Base-by-base conservation (phyloP, 2,329 filamentous ascomycete species). In the Diplocarpon mali region DNA sequence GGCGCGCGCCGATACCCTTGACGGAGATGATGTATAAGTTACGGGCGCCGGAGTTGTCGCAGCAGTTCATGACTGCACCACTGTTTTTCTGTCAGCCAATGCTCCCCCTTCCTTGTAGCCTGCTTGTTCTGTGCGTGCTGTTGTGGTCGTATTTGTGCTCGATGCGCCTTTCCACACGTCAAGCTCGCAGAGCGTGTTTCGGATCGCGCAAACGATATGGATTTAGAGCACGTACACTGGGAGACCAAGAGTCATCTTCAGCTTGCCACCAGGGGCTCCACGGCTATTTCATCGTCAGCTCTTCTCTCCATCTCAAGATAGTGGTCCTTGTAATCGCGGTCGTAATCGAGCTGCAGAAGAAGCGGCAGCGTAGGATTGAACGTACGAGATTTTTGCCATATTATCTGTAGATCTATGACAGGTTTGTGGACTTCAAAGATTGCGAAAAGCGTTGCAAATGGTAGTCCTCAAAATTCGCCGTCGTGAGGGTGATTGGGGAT, bases 211-310 rank as follows among this genome's bases (percentile, higher is more conserved):
- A 42, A 29, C 28, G 6, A 8, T 17, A 30, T 27, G n/a, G 9
- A 24, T 32, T 38, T 16, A 17, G 41, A 48, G 30, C 14, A 85
- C 88, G 71, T 94, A 95, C 89, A 95, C 88, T 74, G 92, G 92
- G 66, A 98, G 88, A 95, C 87, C 92, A 73, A 98, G 87, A 71
- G 92, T 95, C 92, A 98, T 98, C 85, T 95, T 96, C 67, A 96
- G 85, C 85, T 98, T 98, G 85, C 93, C 93, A 81, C 92, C 92
- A 67, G 89, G 85, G 78, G 87, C 84, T 85, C 84, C 85, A 80
- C 87, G 78, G 58, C 78, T 82, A 44, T 28, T 45, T 34, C 32
- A 29, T 27, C n/a, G 20, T 28, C n/a, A 35, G 14, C 12, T n/a
- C 32, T 10, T 12, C 32, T 9, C 41, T 20, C 14, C 35, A 30